phyloP scores from a whole-genome alignment of 495 filamentous ascomycete genomes.

The Amorphotheca resinae region DNA sequence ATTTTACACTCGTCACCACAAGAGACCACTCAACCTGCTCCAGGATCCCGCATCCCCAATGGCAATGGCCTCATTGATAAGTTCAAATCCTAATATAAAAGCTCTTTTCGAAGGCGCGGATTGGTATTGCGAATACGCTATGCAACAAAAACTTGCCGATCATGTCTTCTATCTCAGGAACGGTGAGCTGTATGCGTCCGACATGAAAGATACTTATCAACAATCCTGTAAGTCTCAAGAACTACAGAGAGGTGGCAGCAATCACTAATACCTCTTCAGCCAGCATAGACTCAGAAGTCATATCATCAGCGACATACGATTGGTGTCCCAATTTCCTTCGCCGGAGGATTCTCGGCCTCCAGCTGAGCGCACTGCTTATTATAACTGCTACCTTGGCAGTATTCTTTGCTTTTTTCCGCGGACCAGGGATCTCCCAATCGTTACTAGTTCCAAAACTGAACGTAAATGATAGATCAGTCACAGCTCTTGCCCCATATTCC shows the following conservation, averaged over 20 bases:
- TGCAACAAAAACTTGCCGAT: background rate
- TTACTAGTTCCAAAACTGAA: constrained; percentile 25
- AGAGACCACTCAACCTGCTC: constrained; percentile 16
- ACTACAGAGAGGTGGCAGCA: background rate
- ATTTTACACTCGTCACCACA: constrained; percentile 9
- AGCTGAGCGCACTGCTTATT: constrained; percentile 10
- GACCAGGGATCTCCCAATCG: constrained; percentile 21
- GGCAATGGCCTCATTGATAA: constrained; percentile 13
- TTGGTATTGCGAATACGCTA: background rate
- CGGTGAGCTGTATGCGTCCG: background rate
- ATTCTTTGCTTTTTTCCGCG: constrained; percentile 20
- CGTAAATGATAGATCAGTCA: constrained; percentile 18
- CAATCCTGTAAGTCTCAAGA: constrained; percentile 2
- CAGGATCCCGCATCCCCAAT: constrained; percentile 15
- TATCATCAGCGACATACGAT: background rate
- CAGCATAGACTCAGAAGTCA: background rate
- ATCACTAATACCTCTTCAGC: background rate
- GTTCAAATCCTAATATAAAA: background rate
- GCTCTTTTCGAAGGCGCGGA: background rate
- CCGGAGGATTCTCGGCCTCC: constrained; percentile 14
- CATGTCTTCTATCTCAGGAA: background rate
- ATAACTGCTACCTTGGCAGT: constrained; percentile 20
- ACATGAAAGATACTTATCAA: background rate
- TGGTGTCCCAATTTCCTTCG: constrained; percentile 15
- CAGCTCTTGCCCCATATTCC: constrained; percentile 23